Base-by-base conservation (phyloP, 306 rosid species). In the Medicago lupulina region DNA sequence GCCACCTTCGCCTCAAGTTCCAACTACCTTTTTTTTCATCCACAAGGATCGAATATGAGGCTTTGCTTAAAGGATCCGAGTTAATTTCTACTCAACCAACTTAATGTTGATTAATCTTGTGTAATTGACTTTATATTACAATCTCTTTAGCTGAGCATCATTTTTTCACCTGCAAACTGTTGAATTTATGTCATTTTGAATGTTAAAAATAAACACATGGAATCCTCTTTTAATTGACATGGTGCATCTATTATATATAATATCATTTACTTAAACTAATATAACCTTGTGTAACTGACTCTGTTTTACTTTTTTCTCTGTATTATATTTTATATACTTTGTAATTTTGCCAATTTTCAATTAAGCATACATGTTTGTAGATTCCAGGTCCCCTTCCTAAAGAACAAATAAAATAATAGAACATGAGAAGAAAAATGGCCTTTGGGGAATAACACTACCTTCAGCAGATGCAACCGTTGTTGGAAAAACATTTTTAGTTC, bases 391-490 rank as follows among this genome's bases (percentile, higher is more conserved):
- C 94, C 16, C 78, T 86, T 74, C 91, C 93, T 25, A 75, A 85
- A 21, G 88, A 84, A 68, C 82, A 85, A 70, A 70, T n/a, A n/a
- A n/a, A n/a, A n/a, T 53, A 38, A 76, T 89, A 59, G 97, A 89
- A 78, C 88, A 87, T 85, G 91, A 84, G 80, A 86, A 93, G 80
- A 82, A 84, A 65, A 84, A 88, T 61, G 91, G 92, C 23, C 88
- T 89, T 31, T 86, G 90, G 90, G 92, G 88, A 3, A 87, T 91
- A 39, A 91, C 80, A 71, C 86, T 93, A 21, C 97, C 98, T 57
- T 91, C 96, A 54, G 93, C 98, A 44, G 96, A 93, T 80, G 81
- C 97, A 16, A 76, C 81, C 11, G 83, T 86, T 8, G 98, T 93
- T 28, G 87, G 92, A 60, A 83, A 87, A 86, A 91, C 2, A 36